Percentiles rank a stretch among this genome's conserved stretches.
These are phyloP conservation scores for Ascoidea asiatica DNA, from an alignment of 805 yeast genomes.

Conservation along the genomic window DNA sequence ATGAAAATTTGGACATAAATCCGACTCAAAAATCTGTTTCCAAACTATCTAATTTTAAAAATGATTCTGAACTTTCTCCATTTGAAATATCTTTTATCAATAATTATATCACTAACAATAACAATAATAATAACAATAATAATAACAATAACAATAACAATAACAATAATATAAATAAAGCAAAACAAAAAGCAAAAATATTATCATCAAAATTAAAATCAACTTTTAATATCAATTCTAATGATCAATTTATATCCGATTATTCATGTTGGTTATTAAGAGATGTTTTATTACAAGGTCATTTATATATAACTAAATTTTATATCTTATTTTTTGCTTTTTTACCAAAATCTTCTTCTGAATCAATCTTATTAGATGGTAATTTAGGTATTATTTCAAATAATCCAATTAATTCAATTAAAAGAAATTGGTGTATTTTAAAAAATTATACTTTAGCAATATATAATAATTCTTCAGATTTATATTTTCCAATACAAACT, in stretches of 20 bases:
- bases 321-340: slow-evolving; percentile 66
- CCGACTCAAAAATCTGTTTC: too few species aligned
- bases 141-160: neutral
- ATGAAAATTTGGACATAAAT: too few species aligned
- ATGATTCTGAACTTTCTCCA: too few species aligned
- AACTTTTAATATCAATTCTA: slow-evolving; percentile 32
- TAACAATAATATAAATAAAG: neutral
- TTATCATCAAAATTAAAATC: slow-evolving; percentile 21
- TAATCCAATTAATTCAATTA: slow-evolving; percentile 4
- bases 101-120: neutral
- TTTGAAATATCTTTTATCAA: too few species aligned
- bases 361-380: neutral
- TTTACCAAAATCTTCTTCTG: slow-evolving; percentile 37
- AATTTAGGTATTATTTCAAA: neutral
- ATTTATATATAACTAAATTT: slow-evolving; percentile 53
- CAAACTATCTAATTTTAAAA: too few species aligned
- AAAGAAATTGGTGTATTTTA: slow-evolving; percentile 71
- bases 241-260: slow-evolving; percentile 45
- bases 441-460: slow-evolving; percentile 55
- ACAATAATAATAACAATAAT: slow-evolving; percentile 1
- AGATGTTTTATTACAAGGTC: slow-evolving; percentile 81
- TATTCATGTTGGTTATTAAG: slow-evolving; percentile 69
- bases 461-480: slow-evolving; percentile 58
- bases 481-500: slow-evolving; percentile 72
- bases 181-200: slow-evolving; percentile 19